These are phyloP conservation scores for Spergularia bocconei DNA, from an alignment of 148 eudicot genomes.

Conservation along the genomic window DNA sequence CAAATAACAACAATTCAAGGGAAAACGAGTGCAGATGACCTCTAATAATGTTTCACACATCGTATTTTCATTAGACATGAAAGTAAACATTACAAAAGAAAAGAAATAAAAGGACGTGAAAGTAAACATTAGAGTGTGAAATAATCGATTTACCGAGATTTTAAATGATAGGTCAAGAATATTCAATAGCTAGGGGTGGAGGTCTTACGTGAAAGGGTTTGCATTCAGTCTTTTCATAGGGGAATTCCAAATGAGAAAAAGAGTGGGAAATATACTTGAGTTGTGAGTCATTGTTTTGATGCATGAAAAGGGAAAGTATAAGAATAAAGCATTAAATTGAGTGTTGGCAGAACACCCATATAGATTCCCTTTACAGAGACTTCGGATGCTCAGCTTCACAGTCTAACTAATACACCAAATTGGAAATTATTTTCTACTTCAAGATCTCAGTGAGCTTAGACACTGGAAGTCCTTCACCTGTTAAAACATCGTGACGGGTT, in stretches of 20 bases:
- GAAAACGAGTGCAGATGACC: neutral
- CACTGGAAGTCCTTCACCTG: neutral
- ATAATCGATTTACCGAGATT: neutral
- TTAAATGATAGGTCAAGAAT: neutral
- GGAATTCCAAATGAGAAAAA: neutral
- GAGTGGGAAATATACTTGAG: neutral
- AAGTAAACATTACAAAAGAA: too few species aligned
- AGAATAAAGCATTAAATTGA: constrained; percentile 29
- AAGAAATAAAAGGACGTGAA: too few species aligned
- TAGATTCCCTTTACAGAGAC: constrained; percentile 26
- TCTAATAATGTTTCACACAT: too few species aligned
- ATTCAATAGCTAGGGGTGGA: neutral
- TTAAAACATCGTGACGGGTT: too few species aligned
- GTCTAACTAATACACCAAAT: neutral
- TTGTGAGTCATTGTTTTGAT: constrained; percentile 16
- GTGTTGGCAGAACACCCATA: constrained; percentile 20
- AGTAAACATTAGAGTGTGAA: neutral
- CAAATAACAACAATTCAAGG: neutral
- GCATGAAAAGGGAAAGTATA: constrained; percentile 28
- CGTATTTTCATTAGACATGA: too few species aligned
- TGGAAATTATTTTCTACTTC: constrained; percentile 7
- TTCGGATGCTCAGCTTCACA: constrained; percentile 3
- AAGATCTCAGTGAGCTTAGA: neutral
- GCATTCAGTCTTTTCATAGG: constrained; percentile 16
- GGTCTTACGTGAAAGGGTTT: constrained; percentile 19